phyloP scores from a whole-genome alignment of 345 rosid genomes.

The Arabis alpina region DNA sequence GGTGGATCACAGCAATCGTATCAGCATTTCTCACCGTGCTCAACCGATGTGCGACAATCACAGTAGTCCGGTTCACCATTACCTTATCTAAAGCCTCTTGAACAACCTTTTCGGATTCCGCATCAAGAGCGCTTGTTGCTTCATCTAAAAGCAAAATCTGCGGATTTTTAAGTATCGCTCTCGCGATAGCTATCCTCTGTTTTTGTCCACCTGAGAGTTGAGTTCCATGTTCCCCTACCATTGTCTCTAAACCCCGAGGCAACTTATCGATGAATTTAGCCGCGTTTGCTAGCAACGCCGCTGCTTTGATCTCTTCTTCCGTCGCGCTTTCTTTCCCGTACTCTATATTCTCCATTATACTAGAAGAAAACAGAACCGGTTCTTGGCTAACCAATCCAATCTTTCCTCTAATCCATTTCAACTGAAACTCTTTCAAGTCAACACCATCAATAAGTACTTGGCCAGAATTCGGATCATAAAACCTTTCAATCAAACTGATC shows the following conservation, averaged over 20 bases:
- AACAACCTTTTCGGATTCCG: slow-evolving; percentile 71
- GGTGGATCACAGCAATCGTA: slow-evolving; percentile 68
- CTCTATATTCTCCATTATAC: slow-evolving; percentile 65
- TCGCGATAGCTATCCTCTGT: slow-evolving; percentile 79
- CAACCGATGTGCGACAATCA: slow-evolving; percentile 75
- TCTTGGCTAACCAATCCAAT: slow-evolving; percentile 83
- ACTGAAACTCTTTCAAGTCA: slow-evolving; percentile 62
- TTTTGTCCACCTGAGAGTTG: slow-evolving; percentile 91
- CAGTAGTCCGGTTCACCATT: slow-evolving; percentile 69
- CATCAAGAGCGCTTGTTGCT: slow-evolving; percentile 84
- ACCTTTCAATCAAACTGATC: slow-evolving; percentile 69
- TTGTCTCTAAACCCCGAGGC: slow-evolving; percentile 74
- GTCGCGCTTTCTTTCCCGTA: slow-evolving; percentile 75
- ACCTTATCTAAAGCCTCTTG: slow-evolving; percentile 77
- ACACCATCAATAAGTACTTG: slow-evolving; percentile 67
- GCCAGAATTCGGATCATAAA: slow-evolving; percentile 69
- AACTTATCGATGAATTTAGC: slow-evolving; percentile 66
- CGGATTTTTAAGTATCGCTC: slow-evolving; percentile 73
- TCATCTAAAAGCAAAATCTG: slow-evolving; percentile 73
- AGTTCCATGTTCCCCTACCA: slow-evolving; percentile 87
- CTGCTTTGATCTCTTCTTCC: slow-evolving; percentile 57
- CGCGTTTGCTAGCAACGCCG: slow-evolving; percentile 70
- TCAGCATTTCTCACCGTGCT: slow-evolving; percentile 73
- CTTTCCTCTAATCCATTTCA: slow-evolving; percentile 68
- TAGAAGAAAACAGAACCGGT: slow-evolving; percentile 63